A percentile compares a stretch with the other conserved stretches of the same genome.
phyloP scores from a whole-genome alignment of 495 filamentous ascomycete species.

The Aspergillus biplanus region DNA sequence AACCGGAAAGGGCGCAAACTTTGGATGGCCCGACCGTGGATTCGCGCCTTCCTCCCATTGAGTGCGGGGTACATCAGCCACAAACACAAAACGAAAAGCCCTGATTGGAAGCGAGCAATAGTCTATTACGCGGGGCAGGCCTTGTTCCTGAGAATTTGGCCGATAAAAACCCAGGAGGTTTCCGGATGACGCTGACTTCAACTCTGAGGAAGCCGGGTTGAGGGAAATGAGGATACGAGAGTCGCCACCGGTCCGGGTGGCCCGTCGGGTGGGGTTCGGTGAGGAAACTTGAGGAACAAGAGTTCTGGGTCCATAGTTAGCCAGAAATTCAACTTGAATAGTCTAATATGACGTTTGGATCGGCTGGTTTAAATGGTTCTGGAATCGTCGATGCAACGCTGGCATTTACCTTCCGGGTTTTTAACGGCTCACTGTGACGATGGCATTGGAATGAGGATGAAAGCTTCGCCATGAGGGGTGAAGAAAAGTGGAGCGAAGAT shows the following conservation, averaged over 20 bases:
- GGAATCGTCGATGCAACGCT: too few relatives aligned
- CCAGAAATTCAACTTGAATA: too few relatives aligned
- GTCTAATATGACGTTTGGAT: too few relatives aligned
- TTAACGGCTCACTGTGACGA: too few relatives aligned
- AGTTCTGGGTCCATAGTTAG: neutral
- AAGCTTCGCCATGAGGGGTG: too few relatives aligned
- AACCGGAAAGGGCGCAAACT: neutral
- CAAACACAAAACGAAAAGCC: neutral
- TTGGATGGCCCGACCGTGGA: constrained; percentile 6
- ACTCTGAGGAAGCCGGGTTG: neutral
- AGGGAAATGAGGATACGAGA: neutral
- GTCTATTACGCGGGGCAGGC: constrained; percentile 3
- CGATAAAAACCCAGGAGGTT: neutral
- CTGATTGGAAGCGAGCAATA: constrained; percentile 10
- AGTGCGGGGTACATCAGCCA: constrained; percentile 4
- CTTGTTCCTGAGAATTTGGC: constrained; percentile 12
- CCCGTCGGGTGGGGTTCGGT: neutral
- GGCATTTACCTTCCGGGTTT: too few relatives aligned
- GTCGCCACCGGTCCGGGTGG: neutral
- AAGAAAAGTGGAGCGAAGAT: too few relatives aligned
- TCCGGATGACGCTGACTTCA: neutral
- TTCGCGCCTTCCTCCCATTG: neutral
- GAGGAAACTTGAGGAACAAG: neutral
- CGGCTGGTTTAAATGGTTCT: too few relatives aligned
- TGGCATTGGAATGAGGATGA: too few relatives aligned